phyloP scores from a whole-genome alignment of 352 stramenopile species.

The Plasmopara muralis region DNA sequence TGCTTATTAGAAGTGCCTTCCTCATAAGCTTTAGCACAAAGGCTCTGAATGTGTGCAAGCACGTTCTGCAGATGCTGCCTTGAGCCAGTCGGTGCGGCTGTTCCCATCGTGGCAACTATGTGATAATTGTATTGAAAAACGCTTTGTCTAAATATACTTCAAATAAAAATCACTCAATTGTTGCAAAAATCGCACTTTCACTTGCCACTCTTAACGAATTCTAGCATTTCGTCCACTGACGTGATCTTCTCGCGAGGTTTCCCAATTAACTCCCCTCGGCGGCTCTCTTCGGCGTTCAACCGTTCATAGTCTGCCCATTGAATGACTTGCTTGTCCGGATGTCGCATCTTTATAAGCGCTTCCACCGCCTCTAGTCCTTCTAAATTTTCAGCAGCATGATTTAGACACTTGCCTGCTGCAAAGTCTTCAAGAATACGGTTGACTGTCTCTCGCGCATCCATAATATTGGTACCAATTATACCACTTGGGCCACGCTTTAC shows the following conservation, averaged over 20 bases:
- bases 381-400: constrained; percentile 9
- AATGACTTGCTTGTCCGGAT: constrained; percentile 63
- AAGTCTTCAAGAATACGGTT: constrained; percentile 89
- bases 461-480: constrained; percentile 99
- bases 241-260: constrained; percentile 83
- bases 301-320: constrained; percentile 58
- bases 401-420: constrained; percentile 32
- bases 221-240: constrained; percentile 71
- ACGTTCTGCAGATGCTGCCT: constrained; percentile 27
- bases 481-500: constrained; percentile 95
- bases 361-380: constrained; percentile 39
- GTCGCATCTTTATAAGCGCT: constrained; percentile 35
- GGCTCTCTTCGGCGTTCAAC: constrained; percentile 54
- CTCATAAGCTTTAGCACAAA: constrained; percentile 17
- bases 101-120: constrained; percentile 7
- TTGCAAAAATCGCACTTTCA: constrained; percentile 1
- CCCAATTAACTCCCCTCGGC: constrained; percentile 41
- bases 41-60: constrained; percentile 35
- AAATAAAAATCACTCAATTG: not conserved
- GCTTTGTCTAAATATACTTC: too few species aligned
- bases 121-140: not conserved
- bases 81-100: constrained; percentile 8
- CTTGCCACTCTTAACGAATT: constrained; percentile 22
- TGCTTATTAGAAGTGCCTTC: constrained; percentile 29
- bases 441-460: constrained; percentile 95